Conservation (phyloP, 768 basidiomycete species). For the Hysterangium stoloniferum region DNA sequence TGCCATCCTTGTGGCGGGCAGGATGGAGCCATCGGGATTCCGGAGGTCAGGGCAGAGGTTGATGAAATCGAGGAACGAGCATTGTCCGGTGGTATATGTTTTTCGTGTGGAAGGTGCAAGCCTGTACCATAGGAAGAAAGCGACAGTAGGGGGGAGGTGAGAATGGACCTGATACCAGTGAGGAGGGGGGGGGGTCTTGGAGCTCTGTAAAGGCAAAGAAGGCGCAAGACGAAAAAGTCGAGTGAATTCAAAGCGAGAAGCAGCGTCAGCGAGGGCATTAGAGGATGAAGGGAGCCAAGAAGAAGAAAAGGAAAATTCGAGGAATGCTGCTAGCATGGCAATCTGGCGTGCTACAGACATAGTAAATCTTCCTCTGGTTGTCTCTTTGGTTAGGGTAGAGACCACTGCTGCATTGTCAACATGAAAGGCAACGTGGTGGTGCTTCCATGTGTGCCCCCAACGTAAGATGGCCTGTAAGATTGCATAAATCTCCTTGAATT, state of each 20-base stretch:
- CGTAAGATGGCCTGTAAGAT: conserved; percentile 25
- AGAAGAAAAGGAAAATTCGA: conserved; percentile 15
- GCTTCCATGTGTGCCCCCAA: conserved; percentile 22
- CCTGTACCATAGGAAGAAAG: conserved; percentile 26
- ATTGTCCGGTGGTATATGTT: conserved; percentile 26
- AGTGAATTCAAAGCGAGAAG: conserved; percentile 18
- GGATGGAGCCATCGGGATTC: conserved; percentile 5
- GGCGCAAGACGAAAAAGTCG: conserved; percentile 21
- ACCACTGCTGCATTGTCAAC: conserved; percentile 24
- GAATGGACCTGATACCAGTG: conserved; percentile 15
- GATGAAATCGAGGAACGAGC: conserved; percentile 24
- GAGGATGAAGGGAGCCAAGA: conserved; percentile 14
- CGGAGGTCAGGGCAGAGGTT: conserved; percentile 12
- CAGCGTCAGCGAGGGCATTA: conserved; percentile 17
- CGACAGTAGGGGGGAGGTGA: conserved; percentile 12
- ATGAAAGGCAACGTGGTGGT: conserved; percentile 24
- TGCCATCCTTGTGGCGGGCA: conserved; percentile 10
- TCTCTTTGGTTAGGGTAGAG: conserved; percentile 1
- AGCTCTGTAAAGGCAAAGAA: conserved; percentile 18
- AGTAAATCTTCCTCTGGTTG: conserved; percentile 7
- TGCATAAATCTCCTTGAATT: too few relatives aligned
- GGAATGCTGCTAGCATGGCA: conserved; percentile 12
- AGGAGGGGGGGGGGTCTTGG: conserved; percentile 14
- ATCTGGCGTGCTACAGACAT: conserved; percentile 15
- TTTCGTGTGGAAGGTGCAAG: conserved; percentile 24